Evolutionary conservation across 2,329 filamentous ascomycete genomes (phyloP).

Genomic region (Fusarium aywerte): DNA sequence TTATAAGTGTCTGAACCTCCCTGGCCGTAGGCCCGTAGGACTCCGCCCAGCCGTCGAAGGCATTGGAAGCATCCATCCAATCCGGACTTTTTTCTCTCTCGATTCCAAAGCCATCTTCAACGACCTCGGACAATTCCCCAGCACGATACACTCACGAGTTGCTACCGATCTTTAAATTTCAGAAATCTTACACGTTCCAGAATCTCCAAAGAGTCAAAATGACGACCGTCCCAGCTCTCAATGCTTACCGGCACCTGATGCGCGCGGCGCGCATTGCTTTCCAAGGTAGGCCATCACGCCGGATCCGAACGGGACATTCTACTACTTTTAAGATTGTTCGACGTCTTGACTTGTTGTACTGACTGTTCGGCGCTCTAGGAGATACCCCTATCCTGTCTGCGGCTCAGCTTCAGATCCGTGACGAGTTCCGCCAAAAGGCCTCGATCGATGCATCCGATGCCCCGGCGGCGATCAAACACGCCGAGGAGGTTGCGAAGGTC

Average conservation of each 20-base stretch:
- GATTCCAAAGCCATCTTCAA: slow-evolving; percentile 12
- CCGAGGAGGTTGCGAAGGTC: slow-evolving; percentile 83
- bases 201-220: slow-evolving; percentile 17
- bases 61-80: background rate
- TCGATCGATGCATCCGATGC: slow-evolving; percentile 66
- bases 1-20: background rate
- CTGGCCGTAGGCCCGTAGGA: background rate
- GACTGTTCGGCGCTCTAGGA: slow-evolving; percentile 60
- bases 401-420: slow-evolving; percentile 77
- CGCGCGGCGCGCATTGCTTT: slow-evolving; percentile 87
- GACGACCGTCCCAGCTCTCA: slow-evolving; percentile 67
- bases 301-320: background rate
- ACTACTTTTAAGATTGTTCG: background rate
- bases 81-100: slow-evolving; percentile 27
- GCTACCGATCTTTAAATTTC: background rate
- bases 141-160: background rate
- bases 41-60: background rate
- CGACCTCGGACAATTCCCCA: background rate
- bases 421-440: slow-evolving; percentile 76
- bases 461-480: slow-evolving; percentile 76
- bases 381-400: slow-evolving; percentile 75
- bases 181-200: background rate
- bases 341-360: background rate
- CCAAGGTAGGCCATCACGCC: slow-evolving; percentile 65
- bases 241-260: slow-evolving; percentile 83